Evolutionary conservation across 2,329 filamentous ascomycete genomes (phyloP).

Genomic region (Trichoderma breve): DNA sequence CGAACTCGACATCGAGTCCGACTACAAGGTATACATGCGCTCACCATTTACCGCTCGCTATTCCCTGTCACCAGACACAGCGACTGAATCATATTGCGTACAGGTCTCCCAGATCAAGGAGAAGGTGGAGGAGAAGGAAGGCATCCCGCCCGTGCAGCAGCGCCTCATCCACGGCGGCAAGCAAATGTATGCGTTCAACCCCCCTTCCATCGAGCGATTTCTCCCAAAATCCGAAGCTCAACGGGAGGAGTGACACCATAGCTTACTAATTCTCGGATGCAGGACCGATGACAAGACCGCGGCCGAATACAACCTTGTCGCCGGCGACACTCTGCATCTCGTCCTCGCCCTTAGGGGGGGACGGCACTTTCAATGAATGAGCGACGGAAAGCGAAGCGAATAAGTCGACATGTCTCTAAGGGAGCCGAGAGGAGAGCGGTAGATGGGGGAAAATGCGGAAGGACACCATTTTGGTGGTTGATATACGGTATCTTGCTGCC

Average conservation of each 20-base stretch:
- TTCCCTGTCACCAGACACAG: not conserved
- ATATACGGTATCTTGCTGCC: not conserved
- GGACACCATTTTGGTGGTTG: not conserved
- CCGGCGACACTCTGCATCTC: constrained; percentile 89
- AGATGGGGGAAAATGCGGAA: not conserved
- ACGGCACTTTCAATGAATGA: constrained; percentile 25
- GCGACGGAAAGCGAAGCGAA: constrained; percentile 11
- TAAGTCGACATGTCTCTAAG: constrained; percentile 12
- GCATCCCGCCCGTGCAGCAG: constrained; percentile 95
- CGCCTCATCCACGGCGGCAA: constrained; percentile 95
- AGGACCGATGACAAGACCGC: constrained; percentile 97
- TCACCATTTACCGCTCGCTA: not conserved
- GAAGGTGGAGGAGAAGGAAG: constrained; percentile 98
- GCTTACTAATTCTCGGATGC: constrained; percentile 5
- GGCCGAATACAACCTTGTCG: constrained; percentile 83
- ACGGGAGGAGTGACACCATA: not conserved
- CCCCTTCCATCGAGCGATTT: not conserved
- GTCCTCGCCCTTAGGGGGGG: constrained; percentile 92
- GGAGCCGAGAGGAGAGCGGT: not conserved
- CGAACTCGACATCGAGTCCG: constrained; percentile 91
- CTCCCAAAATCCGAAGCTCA: not conserved
- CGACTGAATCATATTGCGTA: not conserved
- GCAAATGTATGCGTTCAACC: constrained; percentile 68
- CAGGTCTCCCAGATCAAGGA: constrained; percentile 97
- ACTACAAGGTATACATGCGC: constrained; percentile 69